These are phyloP conservation scores for Verticillium klebahnii DNA, from an alignment of 2,329 filamentous ascomycete species.

Conservation along the genomic window DNA sequence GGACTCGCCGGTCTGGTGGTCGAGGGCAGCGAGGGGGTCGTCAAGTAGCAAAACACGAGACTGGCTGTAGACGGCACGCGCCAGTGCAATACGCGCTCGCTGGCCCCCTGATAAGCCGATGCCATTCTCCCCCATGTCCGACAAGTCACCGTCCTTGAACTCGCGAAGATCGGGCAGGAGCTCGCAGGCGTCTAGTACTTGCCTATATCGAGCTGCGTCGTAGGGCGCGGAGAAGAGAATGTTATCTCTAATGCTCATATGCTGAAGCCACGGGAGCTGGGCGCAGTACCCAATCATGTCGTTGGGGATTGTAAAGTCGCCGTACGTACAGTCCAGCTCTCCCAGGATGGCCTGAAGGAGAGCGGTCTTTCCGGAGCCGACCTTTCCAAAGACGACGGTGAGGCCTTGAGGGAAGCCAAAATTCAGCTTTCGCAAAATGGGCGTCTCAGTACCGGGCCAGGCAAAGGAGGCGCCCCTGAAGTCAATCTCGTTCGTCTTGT, in stretches of 20 bases:
- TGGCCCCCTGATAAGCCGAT: conserved; percentile 61
- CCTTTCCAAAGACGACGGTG: conserved; percentile 53
- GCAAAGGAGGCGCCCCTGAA: conserved; percentile 67
- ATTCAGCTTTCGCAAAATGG: conserved; percentile 43
- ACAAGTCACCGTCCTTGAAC: conserved; percentile 54
- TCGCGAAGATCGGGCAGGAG: conserved; percentile 49
- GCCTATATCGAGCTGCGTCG: conserved; percentile 50
- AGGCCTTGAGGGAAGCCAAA: conserved; percentile 45
- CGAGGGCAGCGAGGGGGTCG: conserved; percentile 58
- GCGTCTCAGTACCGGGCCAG: conserved; percentile 65
- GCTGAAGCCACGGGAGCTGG: conserved; percentile 62
- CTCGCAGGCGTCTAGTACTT: conserved; percentile 57
- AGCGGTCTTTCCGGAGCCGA: conserved; percentile 59
- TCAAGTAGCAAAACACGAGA: conserved; percentile 55
- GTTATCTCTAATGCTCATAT: conserved; percentile 61
- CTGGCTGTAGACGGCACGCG: conserved; percentile 55
- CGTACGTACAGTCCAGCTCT: conserved; percentile 62
- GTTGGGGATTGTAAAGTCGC: conserved; percentile 38
- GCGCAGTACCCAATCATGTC: conserved; percentile 52
- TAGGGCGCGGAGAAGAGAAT: conserved; percentile 57
- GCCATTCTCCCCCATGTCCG: conserved; percentile 57
- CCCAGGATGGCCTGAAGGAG: conserved; percentile 55
- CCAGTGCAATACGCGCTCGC: conserved; percentile 58
- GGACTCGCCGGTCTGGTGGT: conserved; percentile 56
- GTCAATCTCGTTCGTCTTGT: conserved; percentile 35